Percentiles rank a stretch among this genome's conserved stretches.
phyloP scores from a whole-genome alignment of 1,284 basidiomycete genomes.

The Trametes pubescens region DNA sequence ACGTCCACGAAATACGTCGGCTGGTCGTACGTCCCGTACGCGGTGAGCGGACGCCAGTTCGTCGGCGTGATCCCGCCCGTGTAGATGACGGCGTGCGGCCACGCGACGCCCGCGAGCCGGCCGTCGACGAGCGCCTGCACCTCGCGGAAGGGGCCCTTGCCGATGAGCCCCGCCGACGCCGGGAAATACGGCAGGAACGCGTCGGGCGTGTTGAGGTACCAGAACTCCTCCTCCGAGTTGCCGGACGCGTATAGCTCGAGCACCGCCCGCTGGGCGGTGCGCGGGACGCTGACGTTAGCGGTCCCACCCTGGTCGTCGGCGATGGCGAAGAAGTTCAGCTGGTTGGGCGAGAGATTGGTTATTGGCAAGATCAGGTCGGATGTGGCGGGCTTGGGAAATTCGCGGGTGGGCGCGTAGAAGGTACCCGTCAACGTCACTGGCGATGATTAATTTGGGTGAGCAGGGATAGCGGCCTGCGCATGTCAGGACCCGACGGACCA shows the following conservation, averaged over 20 bases:
- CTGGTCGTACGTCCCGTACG: slow-evolving; percentile 78
- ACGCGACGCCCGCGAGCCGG: slow-evolving; percentile 72
- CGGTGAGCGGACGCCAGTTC: slow-evolving; percentile 78
- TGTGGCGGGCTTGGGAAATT: slow-evolving; percentile 58
- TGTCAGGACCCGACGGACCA: slow-evolving; percentile 12
- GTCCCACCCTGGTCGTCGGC: slow-evolving; percentile 44
- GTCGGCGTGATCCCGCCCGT: slow-evolving; percentile 78
- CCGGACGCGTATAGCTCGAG: slow-evolving; percentile 76
- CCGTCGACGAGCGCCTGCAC: slow-evolving; percentile 77
- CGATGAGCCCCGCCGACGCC: slow-evolving; percentile 45
- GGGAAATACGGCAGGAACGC: slow-evolving; percentile 63
- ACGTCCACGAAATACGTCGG: slow-evolving; percentile 81
- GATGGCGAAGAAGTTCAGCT: slow-evolving; percentile 47
- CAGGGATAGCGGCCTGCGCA: neutral
- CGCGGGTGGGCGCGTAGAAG: slow-evolving; percentile 63
- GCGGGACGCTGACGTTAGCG: slow-evolving; percentile 61
- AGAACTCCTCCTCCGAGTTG: slow-evolving; percentile 76
- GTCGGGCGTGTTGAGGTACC: slow-evolving; percentile 76
- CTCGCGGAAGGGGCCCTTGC: slow-evolving; percentile 78
- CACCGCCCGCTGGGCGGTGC: slow-evolving; percentile 67
- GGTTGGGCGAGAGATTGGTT: slow-evolving; percentile 44
- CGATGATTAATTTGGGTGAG: neutral
- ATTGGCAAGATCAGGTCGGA: slow-evolving; percentile 70
- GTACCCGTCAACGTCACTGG: slow-evolving; percentile 52
- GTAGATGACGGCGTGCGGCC: slow-evolving; percentile 80